These are phyloP conservation scores for Scenedesmus sp. DNA, from an alignment of 163 green algal genomes.

Conservation along the genomic window DNA sequence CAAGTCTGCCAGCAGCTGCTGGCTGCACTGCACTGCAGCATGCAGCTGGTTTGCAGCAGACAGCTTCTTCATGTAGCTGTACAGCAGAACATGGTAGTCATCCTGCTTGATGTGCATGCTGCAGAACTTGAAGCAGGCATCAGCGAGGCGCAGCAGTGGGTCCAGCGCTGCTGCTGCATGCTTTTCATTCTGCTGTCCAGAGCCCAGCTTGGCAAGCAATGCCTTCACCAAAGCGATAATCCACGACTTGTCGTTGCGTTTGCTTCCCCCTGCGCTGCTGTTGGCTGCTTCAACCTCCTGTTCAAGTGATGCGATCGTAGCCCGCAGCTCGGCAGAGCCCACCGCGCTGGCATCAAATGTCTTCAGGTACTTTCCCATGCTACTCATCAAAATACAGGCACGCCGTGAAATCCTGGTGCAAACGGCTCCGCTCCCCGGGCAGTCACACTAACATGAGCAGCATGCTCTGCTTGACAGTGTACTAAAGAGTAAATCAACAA, in stretches of 20 bases:
- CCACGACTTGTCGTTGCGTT: neutral
- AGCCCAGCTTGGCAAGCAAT: neutral
- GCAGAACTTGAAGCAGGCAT: slow-evolving; percentile 18
- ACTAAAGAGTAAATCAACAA: too few species aligned
- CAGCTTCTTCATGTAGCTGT: slow-evolving; percentile 48
- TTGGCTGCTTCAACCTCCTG: neutral
- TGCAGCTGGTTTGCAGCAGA: neutral
- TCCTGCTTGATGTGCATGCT: neutral
- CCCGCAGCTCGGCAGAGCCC: neutral
- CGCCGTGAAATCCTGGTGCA: neutral
- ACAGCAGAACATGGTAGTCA: neutral
- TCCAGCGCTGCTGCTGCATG: neutral
- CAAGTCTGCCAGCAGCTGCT: slow-evolving; percentile 14
- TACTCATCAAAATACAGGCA: neutral
- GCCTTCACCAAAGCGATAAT: neutral
- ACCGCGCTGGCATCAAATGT: neutral
- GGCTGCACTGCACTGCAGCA: neutral
- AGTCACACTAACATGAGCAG: too few species aligned
- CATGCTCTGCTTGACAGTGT: too few species aligned
- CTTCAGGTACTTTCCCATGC: neutral
- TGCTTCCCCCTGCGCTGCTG: neutral
- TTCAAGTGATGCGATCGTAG: neutral
- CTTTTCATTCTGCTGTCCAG: neutral
- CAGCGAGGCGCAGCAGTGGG: neutral
- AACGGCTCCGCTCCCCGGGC: too few species aligned